phyloP scores from a whole-genome alignment of 352 stramenopile genomes.

The Globisporangium paroecandrum region DNA sequence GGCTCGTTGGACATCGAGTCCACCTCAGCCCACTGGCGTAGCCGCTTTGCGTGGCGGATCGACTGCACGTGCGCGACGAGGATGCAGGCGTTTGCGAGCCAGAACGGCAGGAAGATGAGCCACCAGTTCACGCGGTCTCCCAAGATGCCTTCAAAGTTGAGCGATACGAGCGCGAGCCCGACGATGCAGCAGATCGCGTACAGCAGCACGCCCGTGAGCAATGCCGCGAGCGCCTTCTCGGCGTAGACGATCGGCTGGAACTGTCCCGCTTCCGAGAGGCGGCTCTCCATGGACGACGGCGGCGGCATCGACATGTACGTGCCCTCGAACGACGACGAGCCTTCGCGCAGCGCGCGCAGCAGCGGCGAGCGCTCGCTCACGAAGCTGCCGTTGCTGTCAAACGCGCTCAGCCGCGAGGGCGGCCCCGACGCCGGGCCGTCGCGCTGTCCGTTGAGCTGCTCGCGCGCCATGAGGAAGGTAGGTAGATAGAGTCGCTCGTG shows the following conservation, averaged over 20 bases:
- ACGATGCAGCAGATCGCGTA: slow-evolving; percentile 76
- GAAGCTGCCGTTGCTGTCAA: slow-evolving; percentile 10
- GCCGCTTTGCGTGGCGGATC: slow-evolving; percentile 57
- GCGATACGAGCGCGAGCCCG: slow-evolving; percentile 61
- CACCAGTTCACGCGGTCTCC: slow-evolving; percentile 69
- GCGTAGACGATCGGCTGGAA: slow-evolving; percentile 80
- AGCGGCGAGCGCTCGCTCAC: slow-evolving; percentile 67
- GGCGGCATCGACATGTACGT: slow-evolving; percentile 72
- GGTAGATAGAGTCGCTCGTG: background rate
- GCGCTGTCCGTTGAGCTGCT: slow-evolving; percentile 12
- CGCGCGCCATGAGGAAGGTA: slow-evolving; percentile 4
- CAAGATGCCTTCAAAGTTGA: slow-evolving; percentile 79
- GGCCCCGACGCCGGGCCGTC: background rate
- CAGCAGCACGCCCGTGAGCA: slow-evolving; percentile 74
- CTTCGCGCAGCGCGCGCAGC: slow-evolving; percentile 49
- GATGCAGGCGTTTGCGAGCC: slow-evolving; percentile 65
- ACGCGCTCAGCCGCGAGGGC: background rate
- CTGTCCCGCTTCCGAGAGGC: slow-evolving; percentile 31
- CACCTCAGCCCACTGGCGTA: slow-evolving; percentile 73
- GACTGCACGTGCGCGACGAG: slow-evolving; percentile 59
- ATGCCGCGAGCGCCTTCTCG: slow-evolving; percentile 64
- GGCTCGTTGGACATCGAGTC: slow-evolving; percentile 82
- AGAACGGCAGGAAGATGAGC: slow-evolving; percentile 79
- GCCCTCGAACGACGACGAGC: slow-evolving; percentile 56
- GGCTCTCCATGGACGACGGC: slow-evolving; percentile 18